Percentiles rank a stretch among this genome's conserved stretches.
These are phyloP conservation scores for Penicillium sp. DNA, from an alignment of 2,329 filamentous ascomycete genomes.

Conservation along the genomic window DNA sequence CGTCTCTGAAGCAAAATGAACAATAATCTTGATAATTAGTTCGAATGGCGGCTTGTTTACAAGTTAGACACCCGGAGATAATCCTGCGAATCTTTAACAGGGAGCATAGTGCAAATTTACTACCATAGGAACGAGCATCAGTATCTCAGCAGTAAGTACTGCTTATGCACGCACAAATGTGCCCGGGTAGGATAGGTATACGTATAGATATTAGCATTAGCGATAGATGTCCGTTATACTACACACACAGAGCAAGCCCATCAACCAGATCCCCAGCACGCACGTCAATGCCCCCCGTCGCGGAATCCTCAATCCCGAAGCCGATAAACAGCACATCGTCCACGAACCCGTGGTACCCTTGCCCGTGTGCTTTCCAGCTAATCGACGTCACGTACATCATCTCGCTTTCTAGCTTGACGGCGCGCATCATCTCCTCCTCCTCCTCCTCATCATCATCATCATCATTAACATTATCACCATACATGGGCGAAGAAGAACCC, in stretches of 20 bases:
- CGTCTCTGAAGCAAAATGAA: too few species aligned
- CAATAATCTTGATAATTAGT: too few species aligned
- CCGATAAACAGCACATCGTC: background rate
- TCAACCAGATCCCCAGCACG: background rate
- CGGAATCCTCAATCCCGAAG: background rate
- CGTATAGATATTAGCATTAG: too few species aligned
- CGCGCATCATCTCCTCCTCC: conserved; percentile 42
- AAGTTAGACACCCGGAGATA: too few species aligned
- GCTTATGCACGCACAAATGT: too few species aligned
- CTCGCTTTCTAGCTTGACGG: conserved; percentile 34
- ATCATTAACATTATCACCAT: conserved; percentile 28
- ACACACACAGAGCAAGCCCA: background rate
- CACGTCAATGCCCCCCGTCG: background rate
- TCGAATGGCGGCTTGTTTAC: too few species aligned
- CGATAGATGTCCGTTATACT: background rate
- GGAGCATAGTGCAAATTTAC: too few species aligned
- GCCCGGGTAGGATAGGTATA: too few species aligned
- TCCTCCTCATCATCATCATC: too few species aligned
- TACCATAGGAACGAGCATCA: too few species aligned
- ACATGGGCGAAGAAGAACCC: background rate
- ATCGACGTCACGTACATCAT: conserved; percentile 65
- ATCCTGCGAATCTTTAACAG: too few species aligned
- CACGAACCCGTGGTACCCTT: conserved; percentile 58
- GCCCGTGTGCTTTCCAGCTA: conserved; percentile 56
- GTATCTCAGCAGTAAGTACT: too few species aligned